phyloP scores from a whole-genome alignment of 2,329 filamentous ascomycete species.

The Pyrenochaeta sp. region DNA sequence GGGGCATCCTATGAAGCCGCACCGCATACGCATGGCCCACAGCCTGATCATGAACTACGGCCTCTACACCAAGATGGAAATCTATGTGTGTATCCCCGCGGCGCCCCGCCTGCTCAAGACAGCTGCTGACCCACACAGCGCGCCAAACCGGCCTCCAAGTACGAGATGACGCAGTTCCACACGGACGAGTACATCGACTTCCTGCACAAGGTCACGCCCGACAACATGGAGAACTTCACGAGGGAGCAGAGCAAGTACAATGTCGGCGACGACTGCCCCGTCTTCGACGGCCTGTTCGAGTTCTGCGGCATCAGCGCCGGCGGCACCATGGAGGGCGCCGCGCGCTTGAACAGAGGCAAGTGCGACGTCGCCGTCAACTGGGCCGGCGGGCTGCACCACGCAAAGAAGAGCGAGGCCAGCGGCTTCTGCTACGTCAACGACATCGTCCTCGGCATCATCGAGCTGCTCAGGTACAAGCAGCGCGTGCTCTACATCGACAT shows the following conservation, averaged over 20 bases:
- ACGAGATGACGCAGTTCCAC: constrained; percentile 77
- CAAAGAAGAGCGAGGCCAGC: constrained; percentile 90
- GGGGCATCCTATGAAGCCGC: constrained; percentile 72
- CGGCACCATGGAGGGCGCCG: constrained; percentile 74
- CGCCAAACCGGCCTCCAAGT: constrained; percentile 64
- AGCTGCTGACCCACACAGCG: constrained; percentile 30
- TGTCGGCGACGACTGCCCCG: constrained; percentile 69
- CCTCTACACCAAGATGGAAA: constrained; percentile 77
- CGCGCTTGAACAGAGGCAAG: constrained; percentile 71
- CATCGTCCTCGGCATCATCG: constrained; percentile 91
- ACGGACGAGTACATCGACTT: constrained; percentile 78
- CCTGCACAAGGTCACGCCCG: constrained; percentile 87
- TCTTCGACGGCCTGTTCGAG: constrained; percentile 74
- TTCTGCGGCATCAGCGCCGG: constrained; percentile 75
- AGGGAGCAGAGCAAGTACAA: constrained; percentile 86
- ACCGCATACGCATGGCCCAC: constrained; percentile 70
- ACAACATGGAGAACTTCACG: constrained; percentile 95
- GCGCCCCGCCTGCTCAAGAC: not conserved
- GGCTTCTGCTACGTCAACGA: constrained; percentile 99
- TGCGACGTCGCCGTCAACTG: constrained; percentile 70
- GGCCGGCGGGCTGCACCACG: constrained; percentile 95
- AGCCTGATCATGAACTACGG: constrained; percentile 76
- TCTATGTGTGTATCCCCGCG: constrained; percentile 61
- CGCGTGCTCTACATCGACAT: constrained; percentile 96
- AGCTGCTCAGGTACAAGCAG: constrained; percentile 81